Evolutionary conservation across 1,284 basidiomycete genomes (phyloP).

Genomic region (Malassezia cuniculi): DNA sequence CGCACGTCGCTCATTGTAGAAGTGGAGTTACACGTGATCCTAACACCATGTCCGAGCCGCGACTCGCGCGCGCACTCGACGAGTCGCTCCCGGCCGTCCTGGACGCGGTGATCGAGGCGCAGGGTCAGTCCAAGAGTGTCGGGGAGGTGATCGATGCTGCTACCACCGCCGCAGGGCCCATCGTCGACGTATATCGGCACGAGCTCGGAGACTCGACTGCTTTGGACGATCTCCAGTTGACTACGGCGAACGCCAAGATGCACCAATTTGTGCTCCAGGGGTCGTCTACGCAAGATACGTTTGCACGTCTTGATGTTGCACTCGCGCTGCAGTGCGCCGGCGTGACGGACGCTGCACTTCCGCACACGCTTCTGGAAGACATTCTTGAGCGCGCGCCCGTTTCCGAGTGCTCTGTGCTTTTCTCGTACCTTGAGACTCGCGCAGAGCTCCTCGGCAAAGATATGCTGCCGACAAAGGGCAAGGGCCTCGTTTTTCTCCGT

Average conservation of each 20-base stretch:
- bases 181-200: too few species aligned
- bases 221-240: too few species aligned
- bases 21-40: too few species aligned
- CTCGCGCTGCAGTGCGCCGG: conserved; percentile 15
- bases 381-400: conserved; percentile 25
- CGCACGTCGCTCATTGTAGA: conserved; percentile 7
- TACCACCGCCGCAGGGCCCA: too few species aligned
- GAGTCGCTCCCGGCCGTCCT: too few species aligned
- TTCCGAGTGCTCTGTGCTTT: conserved; percentile 22
- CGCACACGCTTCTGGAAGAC: conserved; percentile 26
- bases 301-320: conserved; percentile 24
- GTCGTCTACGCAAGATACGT: neutral
- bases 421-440: conserved; percentile 25
- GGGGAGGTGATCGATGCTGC: too few species aligned
- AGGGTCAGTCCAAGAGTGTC: too few species aligned
- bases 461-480: conserved; percentile 70
- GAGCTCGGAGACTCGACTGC: too few species aligned
- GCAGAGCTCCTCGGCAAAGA: conserved; percentile 22
- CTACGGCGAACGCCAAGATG: too few species aligned
- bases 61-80: too few species aligned
- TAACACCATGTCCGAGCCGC: too few species aligned
- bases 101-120: too few species aligned
- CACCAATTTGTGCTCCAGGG: neutral
- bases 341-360: conserved; percentile 22
- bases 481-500: conserved; percentile 67